A percentile compares a stretch with the other conserved stretches of the same genome.
phyloP scores from a whole-genome alignment of 306 rosid genomes.

The Astragalus membranaceus region DNA sequence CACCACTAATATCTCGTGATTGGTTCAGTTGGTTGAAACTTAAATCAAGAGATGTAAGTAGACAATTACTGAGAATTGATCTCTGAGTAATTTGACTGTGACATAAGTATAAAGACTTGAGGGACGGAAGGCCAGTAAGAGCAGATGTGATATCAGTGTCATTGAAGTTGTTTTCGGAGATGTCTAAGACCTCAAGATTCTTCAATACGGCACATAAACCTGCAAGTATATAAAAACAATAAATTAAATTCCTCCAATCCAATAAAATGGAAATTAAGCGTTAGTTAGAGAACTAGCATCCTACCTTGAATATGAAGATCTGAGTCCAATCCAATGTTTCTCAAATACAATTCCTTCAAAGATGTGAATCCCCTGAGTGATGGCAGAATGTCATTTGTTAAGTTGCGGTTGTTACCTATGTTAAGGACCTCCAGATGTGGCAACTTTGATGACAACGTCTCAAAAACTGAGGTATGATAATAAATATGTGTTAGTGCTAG shows the following conservation, averaged over 20 bases:
- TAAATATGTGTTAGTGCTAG: background rate
- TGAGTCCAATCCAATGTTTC: background rate
- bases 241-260: too few species aligned
- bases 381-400: background rate
- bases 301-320: slow-evolving; percentile 7
- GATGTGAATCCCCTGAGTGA: slow-evolving; percentile 7
- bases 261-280: too few species aligned
- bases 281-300: background rate
- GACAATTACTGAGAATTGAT: background rate
- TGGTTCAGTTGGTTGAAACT: background rate
- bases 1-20: background rate
- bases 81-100: background rate
- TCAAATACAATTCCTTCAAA: background rate
- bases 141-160: background rate
- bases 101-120: background rate
- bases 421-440: background rate
- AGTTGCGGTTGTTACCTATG: background rate
- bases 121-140: slow-evolving; percentile 1
- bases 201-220: background rate
- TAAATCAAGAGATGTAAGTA: background rate
- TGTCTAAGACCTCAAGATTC: slow-evolving; percentile 7
- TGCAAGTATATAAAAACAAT: background rate
- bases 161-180: background rate
- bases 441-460: background rate
- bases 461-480: background rate